These are phyloP conservation scores for Wickerhamomyces ciferrii DNA, from an alignment of 805 yeast species.

Conservation along the genomic window DNA sequence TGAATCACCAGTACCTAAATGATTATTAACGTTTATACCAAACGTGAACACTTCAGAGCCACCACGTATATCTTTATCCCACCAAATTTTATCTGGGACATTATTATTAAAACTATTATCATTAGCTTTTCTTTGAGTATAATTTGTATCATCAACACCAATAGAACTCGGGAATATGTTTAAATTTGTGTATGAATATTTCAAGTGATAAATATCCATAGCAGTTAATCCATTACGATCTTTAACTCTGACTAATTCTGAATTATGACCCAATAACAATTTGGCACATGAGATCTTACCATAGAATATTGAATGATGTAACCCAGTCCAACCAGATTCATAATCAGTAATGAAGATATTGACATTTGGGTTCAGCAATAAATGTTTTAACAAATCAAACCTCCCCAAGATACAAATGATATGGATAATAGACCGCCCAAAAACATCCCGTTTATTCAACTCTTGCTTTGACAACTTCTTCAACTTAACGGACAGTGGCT, in stretches of 20 bases:
- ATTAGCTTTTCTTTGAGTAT: constrained; percentile 9
- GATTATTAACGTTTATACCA: constrained; percentile 60
- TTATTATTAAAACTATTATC: constrained; percentile 1
- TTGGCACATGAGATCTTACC: constrained; percentile 54
- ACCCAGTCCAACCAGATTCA: constrained; percentile 79
- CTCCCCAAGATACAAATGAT: constrained; percentile 45
- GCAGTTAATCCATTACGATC: constrained; percentile 76
- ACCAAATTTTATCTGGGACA: constrained; percentile 26
- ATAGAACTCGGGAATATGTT: constrained; percentile 38
- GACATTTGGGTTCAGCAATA: constrained; percentile 42
- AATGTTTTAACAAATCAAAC: constrained; percentile 35
- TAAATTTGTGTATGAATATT: constrained; percentile 36
- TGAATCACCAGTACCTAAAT: constrained; percentile 63
- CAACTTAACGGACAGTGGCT: constrained; percentile 10
- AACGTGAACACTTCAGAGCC: constrained; percentile 55
- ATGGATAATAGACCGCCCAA: constrained; percentile 68
- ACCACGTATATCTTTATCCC: constrained; percentile 37
- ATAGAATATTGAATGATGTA: constrained; percentile 63
- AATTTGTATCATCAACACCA: constrained; percentile 18
- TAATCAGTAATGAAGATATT: constrained; percentile 47
- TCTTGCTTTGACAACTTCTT: constrained; percentile 29
- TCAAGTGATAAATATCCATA: constrained; percentile 44
- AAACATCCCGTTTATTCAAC: constrained; percentile 50
- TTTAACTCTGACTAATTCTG: constrained; percentile 41
- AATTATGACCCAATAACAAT: constrained; percentile 29